phyloP scores from a whole-genome alignment of 164 flowering plant species.

The Berberis vulgaris region DNA sequence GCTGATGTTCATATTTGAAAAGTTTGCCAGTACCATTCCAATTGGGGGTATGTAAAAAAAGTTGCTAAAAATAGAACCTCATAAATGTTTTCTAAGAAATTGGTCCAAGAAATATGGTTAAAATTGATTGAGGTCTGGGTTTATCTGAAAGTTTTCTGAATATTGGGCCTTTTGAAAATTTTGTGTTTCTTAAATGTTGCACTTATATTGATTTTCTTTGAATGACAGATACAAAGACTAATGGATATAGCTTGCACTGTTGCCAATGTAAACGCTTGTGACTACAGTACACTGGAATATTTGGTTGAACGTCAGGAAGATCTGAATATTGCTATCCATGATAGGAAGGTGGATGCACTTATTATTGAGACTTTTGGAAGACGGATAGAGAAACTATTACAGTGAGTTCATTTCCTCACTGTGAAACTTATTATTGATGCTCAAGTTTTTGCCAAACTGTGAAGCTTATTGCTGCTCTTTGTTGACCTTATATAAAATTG shows the following conservation, averaged over 20 bases:
- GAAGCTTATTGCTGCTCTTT: too few species aligned
- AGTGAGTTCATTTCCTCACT: conserved; percentile 40
- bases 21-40: too few species aligned
- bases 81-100: too few species aligned
- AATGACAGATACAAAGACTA: conserved; percentile 68
- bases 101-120: too few species aligned
- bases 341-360: conserved; percentile 88
- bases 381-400: conserved; percentile 83
- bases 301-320: conserved; percentile 68
- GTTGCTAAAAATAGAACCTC: too few species aligned
- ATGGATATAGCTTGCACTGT: conserved; percentile 67
- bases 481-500: too few species aligned
- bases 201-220: neutral
- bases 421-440: too few species aligned
- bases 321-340: conserved; percentile 73
- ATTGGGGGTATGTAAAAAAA: too few species aligned
- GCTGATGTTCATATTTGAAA: too few species aligned
- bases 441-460: too few species aligned
- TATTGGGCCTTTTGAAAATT: neutral
- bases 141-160: too few species aligned
- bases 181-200: neutral
- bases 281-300: conserved; percentile 57
- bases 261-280: conserved; percentile 49
- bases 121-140: too few species aligned
- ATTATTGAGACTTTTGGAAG: conserved; percentile 94